Evolutionary conservation across 2,329 filamentous ascomycete genomes (phyloP).

Genomic region (Aspergillus floridensis): DNA sequence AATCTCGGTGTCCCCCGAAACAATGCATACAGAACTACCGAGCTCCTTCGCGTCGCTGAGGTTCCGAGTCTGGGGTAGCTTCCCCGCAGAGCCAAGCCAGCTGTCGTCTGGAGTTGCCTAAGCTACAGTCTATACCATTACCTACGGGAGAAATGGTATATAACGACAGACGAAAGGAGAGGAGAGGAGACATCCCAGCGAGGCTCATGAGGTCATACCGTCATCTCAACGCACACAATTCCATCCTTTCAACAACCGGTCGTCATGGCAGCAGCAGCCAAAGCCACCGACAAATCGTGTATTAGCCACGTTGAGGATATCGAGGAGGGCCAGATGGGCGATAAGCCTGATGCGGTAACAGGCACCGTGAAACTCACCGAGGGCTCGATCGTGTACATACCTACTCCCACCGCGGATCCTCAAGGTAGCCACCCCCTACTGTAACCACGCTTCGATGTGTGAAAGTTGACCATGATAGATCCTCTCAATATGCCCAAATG

Average conservation of each 20-base stretch:
- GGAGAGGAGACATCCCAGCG: no score
- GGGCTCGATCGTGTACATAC: slow-evolving; percentile 35
- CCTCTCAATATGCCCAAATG: slow-evolving; percentile 29
- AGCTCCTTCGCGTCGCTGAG: no score
- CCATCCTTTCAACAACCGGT: not conserved
- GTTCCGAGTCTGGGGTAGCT: no score
- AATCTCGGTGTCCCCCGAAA: no score
- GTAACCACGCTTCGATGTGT: no score
- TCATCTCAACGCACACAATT: not conserved
- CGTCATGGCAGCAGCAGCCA: not conserved
- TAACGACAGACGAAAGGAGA: no score
- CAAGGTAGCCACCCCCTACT: slow-evolving; percentile 13
- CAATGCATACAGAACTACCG: no score
- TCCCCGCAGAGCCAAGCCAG: no score
- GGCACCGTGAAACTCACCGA: slow-evolving; percentile 31
- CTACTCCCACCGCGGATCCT: slow-evolving; percentile 35
- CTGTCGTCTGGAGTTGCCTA: no score
- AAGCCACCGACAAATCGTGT: slow-evolving; percentile 10
- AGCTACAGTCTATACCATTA: no score
- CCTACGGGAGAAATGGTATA: no score
- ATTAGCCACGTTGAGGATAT: slow-evolving; percentile 20
- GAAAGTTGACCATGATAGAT: slow-evolving; percentile 14
- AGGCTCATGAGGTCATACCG: no score
- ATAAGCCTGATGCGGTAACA: slow-evolving; percentile 16
- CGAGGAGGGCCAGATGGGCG: slow-evolving; percentile 7